Conservation (phyloP, 192 early-diverging fungal genomes). For the Mortierella antarctica region DNA sequence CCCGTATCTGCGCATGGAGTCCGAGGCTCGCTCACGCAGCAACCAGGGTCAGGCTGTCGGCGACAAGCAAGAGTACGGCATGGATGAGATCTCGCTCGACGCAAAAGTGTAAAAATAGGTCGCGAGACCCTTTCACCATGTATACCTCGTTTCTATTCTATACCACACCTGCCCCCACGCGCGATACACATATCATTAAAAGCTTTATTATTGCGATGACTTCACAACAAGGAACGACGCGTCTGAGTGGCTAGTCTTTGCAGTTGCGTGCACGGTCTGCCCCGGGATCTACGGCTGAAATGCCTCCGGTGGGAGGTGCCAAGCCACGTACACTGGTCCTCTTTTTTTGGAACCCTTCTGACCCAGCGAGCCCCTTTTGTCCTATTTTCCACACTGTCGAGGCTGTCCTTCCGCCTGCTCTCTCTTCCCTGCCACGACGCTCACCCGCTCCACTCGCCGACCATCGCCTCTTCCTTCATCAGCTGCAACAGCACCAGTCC, state of each 20-base stretch:
- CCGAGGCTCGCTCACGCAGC: slow-evolving; percentile 25
- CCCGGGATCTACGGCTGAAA: too few species aligned
- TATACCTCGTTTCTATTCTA: too few species aligned
- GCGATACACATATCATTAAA: too few species aligned
- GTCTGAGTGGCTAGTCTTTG: too few species aligned
- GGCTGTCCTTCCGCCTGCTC: not conserved
- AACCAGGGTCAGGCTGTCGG: slow-evolving; percentile 3
- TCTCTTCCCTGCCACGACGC: not conserved
- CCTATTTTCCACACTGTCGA: not conserved
- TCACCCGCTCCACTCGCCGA: not conserved
- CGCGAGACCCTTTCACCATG: too few species aligned
- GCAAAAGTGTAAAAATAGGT: not conserved
- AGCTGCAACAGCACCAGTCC: not conserved
- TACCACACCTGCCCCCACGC: too few species aligned
- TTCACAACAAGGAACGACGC: too few species aligned
- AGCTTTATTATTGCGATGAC: too few species aligned
- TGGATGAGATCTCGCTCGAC: slow-evolving; percentile 26
- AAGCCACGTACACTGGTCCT: too few species aligned
- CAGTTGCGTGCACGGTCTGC: too few species aligned
- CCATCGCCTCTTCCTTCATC: not conserved
- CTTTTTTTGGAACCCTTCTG: too few species aligned
- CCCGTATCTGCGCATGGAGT: slow-evolving; percentile 45
- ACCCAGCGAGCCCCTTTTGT: not conserved
- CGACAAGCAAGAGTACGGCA: slow-evolving; percentile 12
- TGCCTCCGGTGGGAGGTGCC: too few species aligned